These are phyloP conservation scores for Lactuca saligna DNA, from an alignment of 129 eudicot genomes.

Conservation along the genomic window DNA sequence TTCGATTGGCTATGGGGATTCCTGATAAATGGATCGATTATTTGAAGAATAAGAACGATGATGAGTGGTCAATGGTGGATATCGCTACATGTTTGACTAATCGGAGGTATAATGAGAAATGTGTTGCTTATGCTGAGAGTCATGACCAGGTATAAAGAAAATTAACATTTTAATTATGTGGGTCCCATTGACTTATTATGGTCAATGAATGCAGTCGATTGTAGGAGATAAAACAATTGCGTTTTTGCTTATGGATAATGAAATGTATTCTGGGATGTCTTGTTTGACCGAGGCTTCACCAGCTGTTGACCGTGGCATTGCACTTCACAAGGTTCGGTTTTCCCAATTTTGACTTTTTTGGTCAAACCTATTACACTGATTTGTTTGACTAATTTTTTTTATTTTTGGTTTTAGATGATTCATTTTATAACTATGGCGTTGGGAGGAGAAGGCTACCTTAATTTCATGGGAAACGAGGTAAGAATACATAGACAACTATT, in stretches of 20 bases:
- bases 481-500: not conserved
- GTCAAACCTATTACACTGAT: slow-evolving; percentile 9
- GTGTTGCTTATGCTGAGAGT: slow-evolving; percentile 96
- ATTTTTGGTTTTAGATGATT: slow-evolving; percentile 65
- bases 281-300: slow-evolving; percentile 82
- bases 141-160: slow-evolving; percentile 82
- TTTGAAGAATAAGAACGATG: slow-evolving; percentile 79
- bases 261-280: slow-evolving; percentile 97
- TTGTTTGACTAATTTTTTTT: not conserved
- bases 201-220: slow-evolving; percentile 59
- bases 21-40: slow-evolving; percentile 99
- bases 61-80: slow-evolving; percentile 91
- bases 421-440: slow-evolving; percentile 97
- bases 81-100: slow-evolving; percentile 79
- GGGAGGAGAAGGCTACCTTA: slow-evolving; percentile 99
- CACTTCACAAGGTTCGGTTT: slow-evolving; percentile 87
- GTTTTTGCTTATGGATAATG: slow-evolving; percentile 86
- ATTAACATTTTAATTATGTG: not conserved
- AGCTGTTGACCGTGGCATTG: slow-evolving; percentile 82
- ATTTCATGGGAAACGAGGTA: slow-evolving; percentile 99
- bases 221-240: slow-evolving; percentile 97
- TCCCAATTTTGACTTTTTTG: not conserved
- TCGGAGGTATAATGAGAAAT: slow-evolving; percentile 89
- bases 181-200: not conserved
- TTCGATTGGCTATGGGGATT: slow-evolving; percentile 92